Evolutionary conservation across 2,329 filamentous ascomycete genomes (phyloP).

Genomic region (Xenoacremonium recifei): DNA sequence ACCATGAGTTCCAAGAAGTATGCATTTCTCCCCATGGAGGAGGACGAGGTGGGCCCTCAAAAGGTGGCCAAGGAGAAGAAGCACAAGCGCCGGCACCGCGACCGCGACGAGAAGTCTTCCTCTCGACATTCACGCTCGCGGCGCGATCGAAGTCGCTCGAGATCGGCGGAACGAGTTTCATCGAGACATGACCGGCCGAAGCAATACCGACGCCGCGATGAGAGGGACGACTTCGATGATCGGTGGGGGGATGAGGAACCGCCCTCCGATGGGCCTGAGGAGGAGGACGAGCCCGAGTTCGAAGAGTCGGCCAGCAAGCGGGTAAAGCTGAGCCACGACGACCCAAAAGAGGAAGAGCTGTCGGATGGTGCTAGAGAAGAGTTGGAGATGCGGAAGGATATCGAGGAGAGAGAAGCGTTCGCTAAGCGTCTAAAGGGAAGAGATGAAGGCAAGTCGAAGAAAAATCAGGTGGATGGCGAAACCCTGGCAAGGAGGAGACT

Average conservation of each 20-base stretch:
- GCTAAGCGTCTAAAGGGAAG: slow-evolving; percentile 72
- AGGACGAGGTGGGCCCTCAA: slow-evolving; percentile 57
- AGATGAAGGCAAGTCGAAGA: slow-evolving; percentile 69
- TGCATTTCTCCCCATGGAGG: slow-evolving; percentile 66
- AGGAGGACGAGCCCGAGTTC: slow-evolving; percentile 57
- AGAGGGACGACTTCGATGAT: slow-evolving; percentile 63
- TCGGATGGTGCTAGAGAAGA: slow-evolving; percentile 61
- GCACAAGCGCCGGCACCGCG: slow-evolving; percentile 39
- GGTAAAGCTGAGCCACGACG: slow-evolving; percentile 61
- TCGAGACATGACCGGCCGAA: slow-evolving; percentile 35
- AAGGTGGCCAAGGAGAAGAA: slow-evolving; percentile 52
- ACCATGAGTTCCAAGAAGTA: slow-evolving; percentile 59
- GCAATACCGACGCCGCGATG: slow-evolving; percentile 41
- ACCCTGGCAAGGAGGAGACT: slow-evolving; percentile 54
- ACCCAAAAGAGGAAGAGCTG: slow-evolving; percentile 44
- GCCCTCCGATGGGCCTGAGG: slow-evolving; percentile 39
- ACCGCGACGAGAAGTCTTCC: slow-evolving; percentile 30
- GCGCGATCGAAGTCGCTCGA: slow-evolving; percentile 31
- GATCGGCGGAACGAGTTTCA: slow-evolving; percentile 26
- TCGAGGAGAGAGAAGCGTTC: slow-evolving; percentile 76
- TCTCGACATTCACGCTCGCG: slow-evolving; percentile 25
- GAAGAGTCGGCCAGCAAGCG: slow-evolving; percentile 70
- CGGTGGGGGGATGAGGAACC: slow-evolving; percentile 79
- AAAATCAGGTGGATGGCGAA: slow-evolving; percentile 57
- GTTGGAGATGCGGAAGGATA: slow-evolving; percentile 61